Conservation (phyloP, 2,329 filamentous ascomycete genomes). For the Fusarium domesticum region DNA sequence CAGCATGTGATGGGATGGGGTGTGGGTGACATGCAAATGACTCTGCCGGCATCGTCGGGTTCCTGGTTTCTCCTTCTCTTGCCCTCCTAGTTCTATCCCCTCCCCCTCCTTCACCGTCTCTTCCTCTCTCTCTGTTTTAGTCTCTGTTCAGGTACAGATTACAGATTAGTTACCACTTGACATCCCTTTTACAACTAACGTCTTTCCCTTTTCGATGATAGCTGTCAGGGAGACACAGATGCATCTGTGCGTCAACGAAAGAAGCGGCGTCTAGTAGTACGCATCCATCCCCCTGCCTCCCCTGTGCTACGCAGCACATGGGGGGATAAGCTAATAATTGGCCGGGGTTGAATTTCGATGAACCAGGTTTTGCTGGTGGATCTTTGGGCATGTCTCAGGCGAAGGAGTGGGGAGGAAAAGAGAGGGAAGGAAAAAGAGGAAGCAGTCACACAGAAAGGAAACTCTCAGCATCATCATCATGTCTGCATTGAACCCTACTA, state of each 20-base stretch:
- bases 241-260: too few species aligned
- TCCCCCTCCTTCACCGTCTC: neutral
- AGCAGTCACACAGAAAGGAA: neutral
- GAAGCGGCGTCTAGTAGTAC: too few species aligned
- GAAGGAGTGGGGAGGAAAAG: too few species aligned
- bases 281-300: too few species aligned
- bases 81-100: neutral
- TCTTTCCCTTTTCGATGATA: too few species aligned
- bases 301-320: too few species aligned
- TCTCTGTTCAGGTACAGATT: too few species aligned
- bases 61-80: neutral
- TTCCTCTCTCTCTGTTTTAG: neutral
- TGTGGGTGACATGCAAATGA: neutral
- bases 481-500: neutral
- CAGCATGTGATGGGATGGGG: neutral
- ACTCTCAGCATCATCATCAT: neutral
- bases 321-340: too few species aligned
- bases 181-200: too few species aligned
- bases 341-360: neutral
- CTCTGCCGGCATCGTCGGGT: neutral
- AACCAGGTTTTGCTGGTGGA: neutral
- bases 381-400: neutral
- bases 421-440: neutral
- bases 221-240: too few species aligned
- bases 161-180: too few species aligned